A percentile compares a stretch with the other conserved stretches of the same genome.
phyloP scores from a whole-genome alignment of 2,329 filamentous ascomycete species.

The Aspergillus texensis region DNA sequence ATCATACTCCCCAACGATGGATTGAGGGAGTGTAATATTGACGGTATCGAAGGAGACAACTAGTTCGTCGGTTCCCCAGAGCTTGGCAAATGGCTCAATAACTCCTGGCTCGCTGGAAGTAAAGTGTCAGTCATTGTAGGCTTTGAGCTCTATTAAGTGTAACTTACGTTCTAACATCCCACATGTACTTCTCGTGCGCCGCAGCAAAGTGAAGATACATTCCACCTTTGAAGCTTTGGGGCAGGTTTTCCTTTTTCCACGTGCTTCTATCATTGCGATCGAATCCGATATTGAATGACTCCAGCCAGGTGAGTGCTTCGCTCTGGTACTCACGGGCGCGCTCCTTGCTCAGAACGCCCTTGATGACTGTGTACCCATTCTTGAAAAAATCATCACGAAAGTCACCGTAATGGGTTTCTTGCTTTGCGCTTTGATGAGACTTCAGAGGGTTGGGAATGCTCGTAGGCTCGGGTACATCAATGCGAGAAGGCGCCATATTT shows the following conservation, averaged over 20 bases:
- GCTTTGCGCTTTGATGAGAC: not conserved
- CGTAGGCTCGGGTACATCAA: not conserved
- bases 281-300: constrained; percentile 43
- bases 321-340: constrained; percentile 14
- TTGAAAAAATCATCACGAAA: constrained; percentile 1
- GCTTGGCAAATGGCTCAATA: constrained; percentile 43
- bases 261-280: constrained; percentile 39
- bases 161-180: constrained; percentile 43
- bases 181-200: constrained; percentile 47
- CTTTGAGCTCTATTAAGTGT: too few species aligned
- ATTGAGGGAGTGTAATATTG: constrained; percentile 46
- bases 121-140: too few species aligned
- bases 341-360: not conserved
- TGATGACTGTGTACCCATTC: constrained; percentile 4
- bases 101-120: constrained; percentile 38
- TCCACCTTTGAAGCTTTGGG: constrained; percentile 29
- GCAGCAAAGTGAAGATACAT: constrained; percentile 45
- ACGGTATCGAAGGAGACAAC: constrained; percentile 32
- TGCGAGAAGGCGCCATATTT: not conserved
- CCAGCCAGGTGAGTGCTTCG: constrained; percentile 40
- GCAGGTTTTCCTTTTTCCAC: constrained; percentile 47
- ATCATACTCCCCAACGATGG: constrained; percentile 26
- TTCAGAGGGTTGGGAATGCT: not conserved
- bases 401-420: constrained; percentile 2
- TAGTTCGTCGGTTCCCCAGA: constrained; percentile 39